Base-by-base conservation (phyloP, 768 basidiomycete genomes). In the Chalciporus piperatus region DNA sequence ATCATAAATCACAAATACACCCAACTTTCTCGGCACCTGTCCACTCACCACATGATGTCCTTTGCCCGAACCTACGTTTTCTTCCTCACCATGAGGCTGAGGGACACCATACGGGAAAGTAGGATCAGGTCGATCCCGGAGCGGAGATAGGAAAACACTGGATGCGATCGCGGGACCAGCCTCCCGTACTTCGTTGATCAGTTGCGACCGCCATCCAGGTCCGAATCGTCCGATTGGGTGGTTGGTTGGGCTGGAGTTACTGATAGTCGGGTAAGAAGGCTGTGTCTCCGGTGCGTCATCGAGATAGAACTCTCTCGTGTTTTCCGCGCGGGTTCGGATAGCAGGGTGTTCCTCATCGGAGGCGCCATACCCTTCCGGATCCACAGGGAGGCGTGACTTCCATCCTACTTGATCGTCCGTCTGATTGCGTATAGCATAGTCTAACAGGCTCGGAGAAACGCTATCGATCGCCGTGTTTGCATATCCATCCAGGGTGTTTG, bases 101-200 rank as follows among this genome's bases (percentile, higher is more conserved):
- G 35, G 25, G 22, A 14, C 35, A 45, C 38, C 35, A 42, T 41
- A 27, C 22, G 12, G 42, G 45, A 41, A 33, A 37, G 49, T 43
- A 41, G 55, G 39, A 20, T 41, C 47, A 8, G 39, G 46, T 23
- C 45, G 33, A 47, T 56, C 52, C 25, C 53, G 59, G 23, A 68
- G 60, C 41, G 69, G 72, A 42, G 70, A 73, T 50, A 73, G 44
- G 30, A 57, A 59, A 32, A 59, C 43, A 2, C 60, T 66, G 8
- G 60, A 55, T 19, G 61, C 59, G 7, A 64, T 62, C 7, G 63
- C 59, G 23, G 66, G 65, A 5, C 46, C 32, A 37, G 41, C 27
- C 37, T 52, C 28, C 19, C 44, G 58, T 54, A 43, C 47, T 52
- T 67, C 51, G 55, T 53, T 40, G 43, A 54, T 60, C 38, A 30